These are phyloP conservation scores for Lasiosphaeriaceae sp. DNA, from an alignment of 495 filamentous ascomycete species.

Conservation along the genomic window DNA sequence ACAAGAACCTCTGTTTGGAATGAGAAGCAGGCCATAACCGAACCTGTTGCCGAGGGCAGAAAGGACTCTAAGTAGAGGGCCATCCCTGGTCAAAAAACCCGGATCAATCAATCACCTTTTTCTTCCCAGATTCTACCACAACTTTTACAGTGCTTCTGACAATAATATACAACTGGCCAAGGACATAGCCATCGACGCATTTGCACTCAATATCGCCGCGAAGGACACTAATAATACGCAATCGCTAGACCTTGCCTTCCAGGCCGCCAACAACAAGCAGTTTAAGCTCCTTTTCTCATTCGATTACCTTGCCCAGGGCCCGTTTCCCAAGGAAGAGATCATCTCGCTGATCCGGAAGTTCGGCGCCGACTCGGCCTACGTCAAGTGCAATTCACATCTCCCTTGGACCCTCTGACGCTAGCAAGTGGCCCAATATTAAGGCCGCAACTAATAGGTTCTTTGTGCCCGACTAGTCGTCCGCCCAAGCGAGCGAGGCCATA, in stretches of 20 bases:
- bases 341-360: slow-evolving; percentile 25
- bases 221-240: slow-evolving; percentile 22
- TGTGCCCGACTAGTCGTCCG: slow-evolving; percentile 25
- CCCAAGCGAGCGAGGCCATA: slow-evolving; percentile 7
- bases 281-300: slow-evolving; percentile 43
- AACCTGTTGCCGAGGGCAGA: too few species aligned
- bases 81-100: too few species aligned
- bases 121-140: too few species aligned
- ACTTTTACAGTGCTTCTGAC: too few species aligned
- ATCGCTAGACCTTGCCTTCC: slow-evolving; percentile 31
- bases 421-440: slow-evolving; percentile 27
- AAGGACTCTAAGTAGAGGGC: too few species aligned
- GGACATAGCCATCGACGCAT: slow-evolving; percentile 13
- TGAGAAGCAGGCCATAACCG: too few species aligned
- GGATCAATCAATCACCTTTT: too few species aligned
- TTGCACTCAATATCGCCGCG: slow-evolving; percentile 27
- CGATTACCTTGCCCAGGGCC: slow-evolving; percentile 30
- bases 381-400: slow-evolving; percentile 27
- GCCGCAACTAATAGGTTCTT: slow-evolving; percentile 24
- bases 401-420: slow-evolving; percentile 23
- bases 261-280: slow-evolving; percentile 21
- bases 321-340: slow-evolving; percentile 21
- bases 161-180: slow-evolving; percentile 31
- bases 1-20: too few species aligned
- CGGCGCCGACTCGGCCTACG: slow-evolving; percentile 25